Base-by-base conservation (phyloP, 257 asterid species). In the Primulina eburnea region DNA sequence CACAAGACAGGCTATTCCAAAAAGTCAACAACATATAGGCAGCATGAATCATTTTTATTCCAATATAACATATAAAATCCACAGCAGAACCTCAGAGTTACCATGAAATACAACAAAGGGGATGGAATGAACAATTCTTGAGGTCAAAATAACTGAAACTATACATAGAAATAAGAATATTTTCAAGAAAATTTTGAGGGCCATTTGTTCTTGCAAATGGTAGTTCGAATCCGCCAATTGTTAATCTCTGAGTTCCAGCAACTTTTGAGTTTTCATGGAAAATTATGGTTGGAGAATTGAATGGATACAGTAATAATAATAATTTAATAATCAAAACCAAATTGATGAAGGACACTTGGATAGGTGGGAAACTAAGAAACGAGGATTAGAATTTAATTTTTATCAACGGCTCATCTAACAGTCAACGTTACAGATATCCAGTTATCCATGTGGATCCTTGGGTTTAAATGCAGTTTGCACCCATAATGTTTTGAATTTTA, bases 81-180 rank as follows among this genome's bases (percentile, higher is more conserved):
- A 18, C n/a, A 55, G 8, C 53, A 64, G 62, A 60, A 18, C 8
- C 17, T 9, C 50, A 68, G 52, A 58, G 61, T 74, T 82, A 91
- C 97, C 97, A 74, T 91, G 95, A 70, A 91, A 89, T 73, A 91
- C 96, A 62, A 84, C 93, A 55, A 91, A 91, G 59, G 97, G 97
- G 20, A 86, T 72, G 53, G 89, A 84, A 65, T 35, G 58, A 20
- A 84, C 69, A 69, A 78, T 68, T 74, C 69, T 79, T 76, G 90
- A 79, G 62, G 77, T 60, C 67, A 76, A 71, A 75, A 65, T 64
- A 68, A 85, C 34, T 10, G 75, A 60, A 40, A 69, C 2, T 64
- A 66, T 16, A 67, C 75, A 30, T 24, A 71, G 12, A 50, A 72
- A n/a, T 12, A 47, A 35, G 63, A 70, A 30, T 12, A 63, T 10